Evolutionary conservation across 2,329 filamentous ascomycete species (phyloP).

Genomic region (Davidsoniella eucalypti): DNA sequence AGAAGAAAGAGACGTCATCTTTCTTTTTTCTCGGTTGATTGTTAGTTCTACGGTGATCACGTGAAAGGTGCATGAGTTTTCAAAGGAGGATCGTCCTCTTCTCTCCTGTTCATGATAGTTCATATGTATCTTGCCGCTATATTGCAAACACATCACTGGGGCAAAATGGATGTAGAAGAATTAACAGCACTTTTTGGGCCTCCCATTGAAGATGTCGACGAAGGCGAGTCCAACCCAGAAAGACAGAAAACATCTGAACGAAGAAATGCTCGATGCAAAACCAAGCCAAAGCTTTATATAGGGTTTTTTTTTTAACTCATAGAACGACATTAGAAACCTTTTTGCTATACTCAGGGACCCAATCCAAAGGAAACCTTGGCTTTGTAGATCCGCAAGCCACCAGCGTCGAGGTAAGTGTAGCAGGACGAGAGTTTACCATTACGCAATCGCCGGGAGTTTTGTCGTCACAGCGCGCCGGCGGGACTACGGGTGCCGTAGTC

Average conservation of each 20-base stretch:
- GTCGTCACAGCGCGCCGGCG: slow-evolving; percentile 52
- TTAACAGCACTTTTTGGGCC: slow-evolving; percentile 10
- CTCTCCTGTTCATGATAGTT: no score
- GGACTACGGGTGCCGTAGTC: slow-evolving; percentile 49
- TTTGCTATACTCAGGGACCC: slow-evolving; percentile 60
- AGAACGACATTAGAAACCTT: slow-evolving; percentile 54
- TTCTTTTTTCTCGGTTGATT: no score
- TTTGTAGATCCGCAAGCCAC: slow-evolving; percentile 61
- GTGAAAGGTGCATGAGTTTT: no score
- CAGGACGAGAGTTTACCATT: slow-evolving; percentile 54
- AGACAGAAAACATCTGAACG: not conserved
- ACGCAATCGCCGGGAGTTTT: slow-evolving; percentile 73
- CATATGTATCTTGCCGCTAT: no score
- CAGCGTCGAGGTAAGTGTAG: slow-evolving; percentile 50
- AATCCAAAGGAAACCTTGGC: slow-evolving; percentile 63
- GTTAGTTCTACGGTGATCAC: no score
- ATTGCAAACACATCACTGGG: no score
- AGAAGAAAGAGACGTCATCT: no score
- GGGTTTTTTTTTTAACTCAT: slow-evolving; percentile 4
- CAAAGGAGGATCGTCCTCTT: no score
- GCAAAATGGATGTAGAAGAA: slow-evolving; percentile 6
- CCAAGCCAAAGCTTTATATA: not conserved
- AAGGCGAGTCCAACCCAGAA: slow-evolving; percentile 22
- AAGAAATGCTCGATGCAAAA: slow-evolving; percentile 40
- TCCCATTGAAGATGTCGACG: slow-evolving; percentile 32